phyloP scores from a whole-genome alignment of 2,329 filamentous ascomycete species.

The Cladophialophora carrionii region DNA sequence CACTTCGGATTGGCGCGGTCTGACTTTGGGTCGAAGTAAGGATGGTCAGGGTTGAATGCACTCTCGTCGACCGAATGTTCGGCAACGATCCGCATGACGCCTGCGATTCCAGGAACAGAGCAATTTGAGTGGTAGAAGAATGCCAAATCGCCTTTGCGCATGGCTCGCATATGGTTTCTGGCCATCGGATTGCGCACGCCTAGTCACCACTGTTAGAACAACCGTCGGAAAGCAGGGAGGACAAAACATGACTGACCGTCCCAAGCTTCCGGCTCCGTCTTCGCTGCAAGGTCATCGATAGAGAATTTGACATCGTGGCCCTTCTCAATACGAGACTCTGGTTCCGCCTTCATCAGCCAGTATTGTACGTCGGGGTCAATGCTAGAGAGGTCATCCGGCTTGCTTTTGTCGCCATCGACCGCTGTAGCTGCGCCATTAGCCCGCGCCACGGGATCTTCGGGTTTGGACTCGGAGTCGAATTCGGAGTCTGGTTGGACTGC shows the following conservation, averaged over 20 bases:
- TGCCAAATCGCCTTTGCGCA: constrained; percentile 87
- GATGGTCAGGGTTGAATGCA: constrained; percentile 70
- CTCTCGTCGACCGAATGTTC: constrained; percentile 80
- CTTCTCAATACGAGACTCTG: constrained; percentile 81
- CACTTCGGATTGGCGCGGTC: constrained; percentile 73
- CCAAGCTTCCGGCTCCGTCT: constrained; percentile 82
- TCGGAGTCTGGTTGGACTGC: constrained; percentile 4
- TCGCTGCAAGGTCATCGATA: constrained; percentile 81
- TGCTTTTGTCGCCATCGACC: constrained; percentile 24
- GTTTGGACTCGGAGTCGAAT: not conserved
- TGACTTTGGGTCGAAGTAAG: constrained; percentile 83
- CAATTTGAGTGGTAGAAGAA: constrained; percentile 98
- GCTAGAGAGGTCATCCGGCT: constrained; percentile 16
- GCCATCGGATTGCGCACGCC: constrained; percentile 53
- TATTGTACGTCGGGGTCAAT: constrained; percentile 54
- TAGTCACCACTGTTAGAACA: constrained; percentile 18
- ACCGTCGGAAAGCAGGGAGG: not conserved
- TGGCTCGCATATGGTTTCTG: constrained; percentile 84
- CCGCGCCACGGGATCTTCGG: constrained; percentile 3
- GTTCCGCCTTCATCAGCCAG: constrained; percentile 87
- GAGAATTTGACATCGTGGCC: constrained; percentile 90
- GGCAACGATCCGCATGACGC: constrained; percentile 83
- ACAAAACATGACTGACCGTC: constrained; percentile 65
- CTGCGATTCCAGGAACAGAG: constrained; percentile 84
- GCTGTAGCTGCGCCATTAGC: constrained; percentile 22